These are phyloP conservation scores for Acidiella bohemica DNA, from an alignment of 495 filamentous ascomycete species.

Conservation along the genomic window DNA sequence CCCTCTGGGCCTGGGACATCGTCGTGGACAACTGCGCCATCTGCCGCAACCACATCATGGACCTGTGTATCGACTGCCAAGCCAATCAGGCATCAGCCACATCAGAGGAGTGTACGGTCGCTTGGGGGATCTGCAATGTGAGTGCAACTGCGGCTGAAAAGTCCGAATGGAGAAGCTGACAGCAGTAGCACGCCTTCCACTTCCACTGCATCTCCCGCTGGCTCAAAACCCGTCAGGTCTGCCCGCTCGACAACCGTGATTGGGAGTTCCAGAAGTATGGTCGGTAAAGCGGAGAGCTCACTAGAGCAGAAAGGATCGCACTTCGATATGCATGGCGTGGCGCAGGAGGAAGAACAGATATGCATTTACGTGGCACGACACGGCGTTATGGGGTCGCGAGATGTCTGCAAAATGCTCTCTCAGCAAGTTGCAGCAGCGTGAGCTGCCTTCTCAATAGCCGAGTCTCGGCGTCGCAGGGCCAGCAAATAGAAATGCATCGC, in stretches of 20 bases:
- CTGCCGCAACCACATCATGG: constrained; percentile 99
- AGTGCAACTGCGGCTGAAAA: constrained; percentile 26
- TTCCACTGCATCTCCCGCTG: constrained; percentile 99
- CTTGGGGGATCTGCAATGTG: constrained; percentile 99
- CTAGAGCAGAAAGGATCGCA: no score
- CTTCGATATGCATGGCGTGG: no score
- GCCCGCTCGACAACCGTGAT: constrained; percentile 92
- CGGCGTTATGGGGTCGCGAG: no score
- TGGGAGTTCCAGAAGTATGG: constrained; percentile 99
- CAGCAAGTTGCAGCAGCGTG: no score
- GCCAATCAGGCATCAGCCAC: constrained; percentile 98
- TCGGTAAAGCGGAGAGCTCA: no score
- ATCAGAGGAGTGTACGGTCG: constrained; percentile 95
- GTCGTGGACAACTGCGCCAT: constrained; percentile 99
- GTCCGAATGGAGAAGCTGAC: not conserved
- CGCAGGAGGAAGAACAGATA: no score
- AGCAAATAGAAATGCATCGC: no score
- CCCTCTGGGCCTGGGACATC: constrained; percentile 99
- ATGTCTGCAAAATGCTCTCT: no score
- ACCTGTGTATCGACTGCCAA: constrained; percentile 98
- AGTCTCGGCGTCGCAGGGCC: no score
- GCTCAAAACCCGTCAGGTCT: constrained; percentile 99
- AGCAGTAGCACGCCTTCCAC: constrained; percentile 83
- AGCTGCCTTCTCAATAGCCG: no score
- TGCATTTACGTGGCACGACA: no score